Evolutionary conservation across 257 asterid species (phyloP), one percentile per base, ranked within the genome.

Genomic region (Capsicum pubescens): DNA sequence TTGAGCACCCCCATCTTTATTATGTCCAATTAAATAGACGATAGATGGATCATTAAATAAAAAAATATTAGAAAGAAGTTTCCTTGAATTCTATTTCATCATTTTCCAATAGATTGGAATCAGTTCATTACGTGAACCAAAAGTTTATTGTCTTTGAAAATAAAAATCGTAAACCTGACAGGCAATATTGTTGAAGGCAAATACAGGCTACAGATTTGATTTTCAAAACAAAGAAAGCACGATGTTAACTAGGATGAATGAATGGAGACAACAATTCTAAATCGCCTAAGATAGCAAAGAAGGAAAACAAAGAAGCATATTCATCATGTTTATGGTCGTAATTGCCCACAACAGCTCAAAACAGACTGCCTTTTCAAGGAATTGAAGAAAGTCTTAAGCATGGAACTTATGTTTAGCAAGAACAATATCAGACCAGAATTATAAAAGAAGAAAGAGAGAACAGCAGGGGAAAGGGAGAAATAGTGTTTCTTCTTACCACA

Each of bases 401-500:
- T 52, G 8, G 21, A 26, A 19, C 9, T 63, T 42, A 32, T 52
- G 74, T 57, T 48, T 70, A 36, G 26, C 39, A 72, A 42, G 70
- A 44, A 15, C 56, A 10, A 77, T 3, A 17, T 16, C n/a, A 42
- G 76, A 63, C 7, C 36, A 17, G 82, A 84, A 74, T 44, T 36
- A 88, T 26, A 74, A 70, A 3, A 16, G 17, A 54, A 84, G n/a
- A 59, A 79, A 80, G n/a, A n/a, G n/a, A n/a, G 83, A 76, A 80
- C 42, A 21, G 35, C 9, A 1, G 16, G 32, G 35, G 21, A 42
- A 80, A 19, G 63, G 46, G 26, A 81, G 26, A 50, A 81, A 9
- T 46, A 9, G 59, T 79, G 35, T 54, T 66, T 32, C 58, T 48
- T 67, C 94, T 76, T 94, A 95, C 99, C 99, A 80, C 99, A 95